Conservation (phyloP, 805 yeast species). For the Tetrapisispora pingtungensis region DNA sequence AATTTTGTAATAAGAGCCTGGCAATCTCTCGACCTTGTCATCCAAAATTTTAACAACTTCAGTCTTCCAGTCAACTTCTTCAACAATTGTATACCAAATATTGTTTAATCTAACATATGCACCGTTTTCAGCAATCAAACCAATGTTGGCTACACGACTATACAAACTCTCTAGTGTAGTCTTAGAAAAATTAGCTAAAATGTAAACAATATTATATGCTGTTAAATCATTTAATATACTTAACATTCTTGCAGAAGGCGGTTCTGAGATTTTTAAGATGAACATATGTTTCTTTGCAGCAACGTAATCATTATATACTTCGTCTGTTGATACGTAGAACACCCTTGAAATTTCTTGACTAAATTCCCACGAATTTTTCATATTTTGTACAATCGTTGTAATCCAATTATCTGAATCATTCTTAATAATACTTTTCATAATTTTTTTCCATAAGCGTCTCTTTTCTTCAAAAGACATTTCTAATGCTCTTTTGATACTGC, state of each 20-base stretch:
- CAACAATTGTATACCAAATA: slow-evolving; percentile 55
- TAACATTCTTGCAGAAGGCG: slow-evolving; percentile 54
- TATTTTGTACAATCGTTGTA: slow-evolving; percentile 40
- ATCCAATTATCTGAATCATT: slow-evolving; percentile 78
- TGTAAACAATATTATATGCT: slow-evolving; percentile 56
- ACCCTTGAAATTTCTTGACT: slow-evolving; percentile 33
- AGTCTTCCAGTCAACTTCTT: slow-evolving; percentile 37
- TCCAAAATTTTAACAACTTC: slow-evolving; percentile 28
- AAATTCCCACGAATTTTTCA: slow-evolving; percentile 43
- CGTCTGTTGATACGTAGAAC: slow-evolving; percentile 26
- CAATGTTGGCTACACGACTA: slow-evolving; percentile 57
- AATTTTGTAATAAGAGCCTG: slow-evolving; percentile 62
- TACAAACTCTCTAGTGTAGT: slow-evolving; percentile 58
- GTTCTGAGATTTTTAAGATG: slow-evolving; percentile 37
- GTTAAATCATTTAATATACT: slow-evolving; percentile 54
- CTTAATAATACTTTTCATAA: slow-evolving; percentile 47
- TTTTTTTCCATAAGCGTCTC: slow-evolving; percentile 47
- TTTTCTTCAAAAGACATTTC: slow-evolving; percentile 56
- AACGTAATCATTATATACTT: slow-evolving; percentile 24
- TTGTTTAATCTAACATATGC: slow-evolving; percentile 54
- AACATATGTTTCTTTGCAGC: slow-evolving; percentile 33
- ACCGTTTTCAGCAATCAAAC: slow-evolving; percentile 86
- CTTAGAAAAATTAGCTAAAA: slow-evolving; percentile 56
- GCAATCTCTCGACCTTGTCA: slow-evolving; percentile 55
- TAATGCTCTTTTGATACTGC: slow-evolving; percentile 53